Base-by-base conservation (phyloP, 2,329 filamentous ascomycete species). In the Pseudocercospora vitis region DNA sequence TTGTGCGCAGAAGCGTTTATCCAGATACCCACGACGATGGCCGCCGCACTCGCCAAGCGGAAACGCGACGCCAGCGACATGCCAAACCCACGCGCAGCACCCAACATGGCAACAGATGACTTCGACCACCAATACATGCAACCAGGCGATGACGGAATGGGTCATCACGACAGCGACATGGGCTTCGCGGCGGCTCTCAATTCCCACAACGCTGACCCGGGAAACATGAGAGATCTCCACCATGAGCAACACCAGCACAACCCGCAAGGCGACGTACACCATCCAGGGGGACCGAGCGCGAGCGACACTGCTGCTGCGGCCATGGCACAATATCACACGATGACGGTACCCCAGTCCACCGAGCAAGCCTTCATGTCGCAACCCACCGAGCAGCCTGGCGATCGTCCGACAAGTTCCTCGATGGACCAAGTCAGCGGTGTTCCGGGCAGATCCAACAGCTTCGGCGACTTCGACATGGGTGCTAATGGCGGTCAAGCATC, bases 271-370 rank as follows among this genome's bases (percentile, higher is more conserved):
- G 55, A 61, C 14, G 46, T 57, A 39, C 54, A 58, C 14, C 59
- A 58, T n/a, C 45, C 37, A 52, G 76, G 74, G 66, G 76, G 68
- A 66, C 72, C 74, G 29, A 76, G 70, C 57, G 75, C 76, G 9
- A 77, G 73, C 60, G 83, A 84, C 44, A 85, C 83, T 33, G 83
- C 83, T 46, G 82, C 81, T 16, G 83, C 83, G 11, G 76, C 76
- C 4, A 70, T 78, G 56, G 73, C 74, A 12, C 67, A 70, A 52
- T 81, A 80, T 64, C 75, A 76, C 56, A 76, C 76, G 53, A 81
- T 82, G 78, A 80, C 76, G 11, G 77, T 81, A 16, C 79, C 79
- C 11, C 78, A 80, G 66, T 74, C 78, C 7, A 81, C 79, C 2
- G 79, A 81, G 57, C 70, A 80, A 8, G 74, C 78, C 18, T 82